Conservation (phyloP, 768 basidiomycete species). For the Phylloporus scabripes region DNA sequence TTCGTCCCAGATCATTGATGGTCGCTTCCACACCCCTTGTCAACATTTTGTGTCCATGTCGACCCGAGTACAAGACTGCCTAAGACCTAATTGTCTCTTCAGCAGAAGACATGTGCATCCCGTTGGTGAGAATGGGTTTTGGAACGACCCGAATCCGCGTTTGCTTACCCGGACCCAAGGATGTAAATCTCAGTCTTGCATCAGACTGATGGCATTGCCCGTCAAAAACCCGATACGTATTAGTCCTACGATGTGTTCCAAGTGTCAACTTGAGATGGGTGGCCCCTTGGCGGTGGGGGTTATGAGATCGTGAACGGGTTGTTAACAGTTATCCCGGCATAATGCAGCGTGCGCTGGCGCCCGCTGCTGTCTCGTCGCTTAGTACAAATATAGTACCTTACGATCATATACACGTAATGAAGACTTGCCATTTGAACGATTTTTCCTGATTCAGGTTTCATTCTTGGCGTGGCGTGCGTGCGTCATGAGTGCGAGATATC, state of each 20-base stretch:
- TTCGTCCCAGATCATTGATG: constrained; percentile 59
- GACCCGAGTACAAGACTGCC: constrained; percentile 63
- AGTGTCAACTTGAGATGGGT: constrained; percentile 24
- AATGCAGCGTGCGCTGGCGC: constrained; percentile 22
- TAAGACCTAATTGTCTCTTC: constrained; percentile 60
- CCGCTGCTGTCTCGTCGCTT: constrained; percentile 6
- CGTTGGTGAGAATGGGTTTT: constrained; percentile 36
- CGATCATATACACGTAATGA: constrained; percentile 19
- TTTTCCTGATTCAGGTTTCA: too few relatives aligned
- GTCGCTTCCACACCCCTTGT: constrained; percentile 64
- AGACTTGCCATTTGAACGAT: constrained; percentile 1
- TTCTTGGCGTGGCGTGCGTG: neutral
- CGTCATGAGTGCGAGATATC: neutral
- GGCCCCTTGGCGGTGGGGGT: constrained; percentile 10
- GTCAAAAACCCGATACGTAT: constrained; percentile 68
- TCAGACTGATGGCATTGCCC: constrained; percentile 61
- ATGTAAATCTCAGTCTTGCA: constrained; percentile 53
- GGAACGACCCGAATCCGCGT: neutral
- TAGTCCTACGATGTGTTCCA: constrained; percentile 44
- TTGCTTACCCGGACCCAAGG: constrained; percentile 31
- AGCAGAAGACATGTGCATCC: constrained; percentile 59
- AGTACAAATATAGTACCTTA: constrained; percentile 17
- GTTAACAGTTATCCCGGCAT: neutral
- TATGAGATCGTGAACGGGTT: constrained; percentile 15
- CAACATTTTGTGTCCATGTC: constrained; percentile 71